Percentiles rank a stretch among this genome's conserved stretches.
phyloP scores from a whole-genome alignment of 495 filamentous ascomycete species.

The Hypoxylon fuscum region DNA sequence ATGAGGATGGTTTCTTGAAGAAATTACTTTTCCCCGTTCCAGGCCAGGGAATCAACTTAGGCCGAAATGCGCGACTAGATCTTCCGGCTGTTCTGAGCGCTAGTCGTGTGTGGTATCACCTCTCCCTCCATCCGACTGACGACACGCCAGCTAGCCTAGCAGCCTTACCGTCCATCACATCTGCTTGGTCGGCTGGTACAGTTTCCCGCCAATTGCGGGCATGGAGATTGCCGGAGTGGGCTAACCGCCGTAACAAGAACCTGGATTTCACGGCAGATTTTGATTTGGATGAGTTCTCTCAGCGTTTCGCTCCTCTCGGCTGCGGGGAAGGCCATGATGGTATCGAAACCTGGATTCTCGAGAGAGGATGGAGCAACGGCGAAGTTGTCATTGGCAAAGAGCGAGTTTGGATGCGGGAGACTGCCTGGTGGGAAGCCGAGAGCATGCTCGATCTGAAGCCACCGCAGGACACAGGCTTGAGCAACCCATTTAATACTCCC shows the following conservation, averaged over 20 bases:
- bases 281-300: constrained; percentile 89
- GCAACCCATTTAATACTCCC: constrained; percentile 58
- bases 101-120: constrained; percentile 95
- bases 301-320: constrained; percentile 81
- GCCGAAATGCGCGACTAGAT: constrained; percentile 78
- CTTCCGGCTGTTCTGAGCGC: constrained; percentile 72
- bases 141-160: constrained; percentile 77
- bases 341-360: constrained; percentile 93
- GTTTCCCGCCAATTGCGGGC: constrained; percentile 91
- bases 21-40: constrained; percentile 82
- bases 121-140: constrained; percentile 90
- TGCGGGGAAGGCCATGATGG: constrained; percentile 92
- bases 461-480: constrained; percentile 45
- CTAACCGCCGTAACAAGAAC: constrained; percentile 87
- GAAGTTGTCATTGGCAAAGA: constrained; percentile 91
- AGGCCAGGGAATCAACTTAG: constrained; percentile 77
- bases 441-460: constrained; percentile 94
- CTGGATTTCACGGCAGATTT: constrained; percentile 99
- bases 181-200: constrained; percentile 88
- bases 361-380: constrained; percentile 97
- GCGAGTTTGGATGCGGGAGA: constrained; percentile 94
- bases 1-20: constrained; percentile 83
- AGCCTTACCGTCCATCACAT: constrained; percentile 65
- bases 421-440: constrained; percentile 97
- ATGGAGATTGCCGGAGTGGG: constrained; percentile 96